phyloP scores from a whole-genome alignment of 768 basidiomycete species.

The Exsudoporus frostii region DNA sequence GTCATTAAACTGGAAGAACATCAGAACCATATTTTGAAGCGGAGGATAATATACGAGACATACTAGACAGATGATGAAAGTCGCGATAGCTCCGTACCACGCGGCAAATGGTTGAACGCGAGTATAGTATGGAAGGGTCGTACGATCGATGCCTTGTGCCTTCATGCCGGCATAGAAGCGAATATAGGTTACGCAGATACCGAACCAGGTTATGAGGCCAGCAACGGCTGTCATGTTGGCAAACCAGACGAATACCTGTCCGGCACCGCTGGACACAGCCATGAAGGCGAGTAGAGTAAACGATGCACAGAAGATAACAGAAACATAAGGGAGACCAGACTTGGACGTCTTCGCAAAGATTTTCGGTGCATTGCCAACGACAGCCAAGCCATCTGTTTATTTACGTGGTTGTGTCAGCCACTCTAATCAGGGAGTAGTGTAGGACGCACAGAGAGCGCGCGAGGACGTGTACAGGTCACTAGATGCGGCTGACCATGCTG shows the following conservation, averaged over 20 bases:
- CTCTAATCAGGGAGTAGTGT: background rate
- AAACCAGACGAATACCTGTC: constrained; percentile 78
- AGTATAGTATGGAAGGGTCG: constrained; percentile 65
- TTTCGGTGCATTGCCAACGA: constrained; percentile 76
- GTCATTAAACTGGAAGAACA: constrained; percentile 44
- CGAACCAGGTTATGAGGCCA: constrained; percentile 80
- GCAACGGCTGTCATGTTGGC: constrained; percentile 68
- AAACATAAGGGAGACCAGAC: constrained; percentile 72
- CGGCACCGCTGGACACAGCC: constrained; percentile 64
- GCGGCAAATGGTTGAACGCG: constrained; percentile 71
- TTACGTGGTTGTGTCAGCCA: background rate
- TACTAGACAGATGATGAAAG: constrained; percentile 59
- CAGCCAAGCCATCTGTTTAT: constrained; percentile 69
- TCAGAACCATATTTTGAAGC: constrained; percentile 16
- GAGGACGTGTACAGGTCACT: constrained; percentile 90
- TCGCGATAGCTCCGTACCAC: constrained; percentile 41
- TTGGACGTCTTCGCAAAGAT: constrained; percentile 69
- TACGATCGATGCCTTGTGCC: constrained; percentile 74
- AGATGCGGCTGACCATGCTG: constrained; percentile 90
- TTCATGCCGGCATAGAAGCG: constrained; percentile 85
- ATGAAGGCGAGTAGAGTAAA: constrained; percentile 81
- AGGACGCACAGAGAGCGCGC: constrained; percentile 69
- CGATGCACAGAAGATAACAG: constrained; percentile 62
- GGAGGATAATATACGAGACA: constrained; percentile 23
- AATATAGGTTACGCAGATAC: constrained; percentile 70